Evolutionary conservation across 2,329 filamentous ascomycete species (phyloP).

Genomic region (Lasiodiplodia citricola): DNA sequence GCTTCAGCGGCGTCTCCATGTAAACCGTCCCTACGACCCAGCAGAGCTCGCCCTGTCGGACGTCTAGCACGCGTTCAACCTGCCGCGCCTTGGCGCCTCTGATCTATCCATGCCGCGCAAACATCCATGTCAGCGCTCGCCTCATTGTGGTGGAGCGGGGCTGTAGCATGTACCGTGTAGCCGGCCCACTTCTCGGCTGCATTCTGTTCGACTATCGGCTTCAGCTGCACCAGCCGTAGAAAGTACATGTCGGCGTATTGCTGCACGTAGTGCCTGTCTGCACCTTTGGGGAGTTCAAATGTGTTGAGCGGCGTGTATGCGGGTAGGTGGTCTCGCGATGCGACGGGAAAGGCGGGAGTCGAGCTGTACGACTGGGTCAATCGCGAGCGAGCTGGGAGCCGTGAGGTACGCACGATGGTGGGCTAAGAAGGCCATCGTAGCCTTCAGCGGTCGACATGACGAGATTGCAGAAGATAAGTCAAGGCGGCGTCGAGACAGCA

Average conservation of each 20-base stretch:
- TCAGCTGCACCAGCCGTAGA: conserved; percentile 83
- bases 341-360: conserved; percentile 8
- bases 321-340: conserved; percentile 45
- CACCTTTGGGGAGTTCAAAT: conserved; percentile 71
- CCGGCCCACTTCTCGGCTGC: conserved; percentile 78
- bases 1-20: conserved; percentile 96
- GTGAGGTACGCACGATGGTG: conserved; percentile 3
- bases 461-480: too few species aligned
- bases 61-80: conserved; percentile 90
- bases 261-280: conserved; percentile 78
- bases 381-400: not conserved
- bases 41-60: conserved; percentile 92
- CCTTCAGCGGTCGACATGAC: not conserved
- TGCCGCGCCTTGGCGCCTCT: conserved; percentile 74
- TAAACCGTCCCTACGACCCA: conserved; percentile 96
- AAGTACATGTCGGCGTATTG: conserved; percentile 99
- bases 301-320: conserved; percentile 76
- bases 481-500: not conserved
- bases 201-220: conserved; percentile 77
- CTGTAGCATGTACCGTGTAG: conserved; percentile 58
- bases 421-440: not conserved
- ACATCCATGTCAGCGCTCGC: not conserved
- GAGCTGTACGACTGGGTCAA: conserved; percentile 15
- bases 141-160: not conserved
- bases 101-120: conserved; percentile 49